Percentiles rank a stretch among this genome's conserved stretches.
phyloP scores from a whole-genome alignment of 495 filamentous ascomycete genomes.

The Penicillium parvum region DNA sequence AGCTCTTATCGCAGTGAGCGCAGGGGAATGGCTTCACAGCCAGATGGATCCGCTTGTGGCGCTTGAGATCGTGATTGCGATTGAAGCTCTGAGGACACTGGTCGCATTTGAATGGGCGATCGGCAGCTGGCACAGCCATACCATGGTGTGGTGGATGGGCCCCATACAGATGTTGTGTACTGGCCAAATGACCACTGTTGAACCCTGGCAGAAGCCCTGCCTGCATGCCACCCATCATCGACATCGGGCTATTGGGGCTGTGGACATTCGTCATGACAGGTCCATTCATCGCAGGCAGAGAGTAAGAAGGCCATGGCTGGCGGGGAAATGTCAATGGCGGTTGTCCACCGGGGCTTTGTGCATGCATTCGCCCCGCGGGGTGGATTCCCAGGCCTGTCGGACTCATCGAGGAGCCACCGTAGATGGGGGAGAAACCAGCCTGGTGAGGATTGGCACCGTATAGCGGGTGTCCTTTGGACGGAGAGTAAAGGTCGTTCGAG shows the following conservation, averaged over 20 bases:
- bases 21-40: constrained; percentile 96
- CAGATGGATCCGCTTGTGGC: constrained; percentile 92
- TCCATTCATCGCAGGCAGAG: constrained; percentile 56
- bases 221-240: constrained; percentile 62
- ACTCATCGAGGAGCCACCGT: constrained; percentile 53
- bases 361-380: constrained; percentile 52
- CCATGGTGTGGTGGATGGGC: constrained; percentile 42
- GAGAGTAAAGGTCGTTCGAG: constrained; percentile 57
- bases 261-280: constrained; percentile 77
- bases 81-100: constrained; percentile 92
- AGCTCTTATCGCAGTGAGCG: constrained; percentile 89
- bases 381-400: constrained; percentile 58
- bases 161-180: constrained; percentile 53
- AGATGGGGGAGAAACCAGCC: constrained; percentile 49
- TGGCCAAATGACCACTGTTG: constrained; percentile 55
- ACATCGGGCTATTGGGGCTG: constrained; percentile 63
- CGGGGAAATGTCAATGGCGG: constrained; percentile 42
- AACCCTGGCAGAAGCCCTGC: constrained; percentile 44
- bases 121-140: constrained; percentile 51
- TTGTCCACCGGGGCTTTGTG: constrained; percentile 47
- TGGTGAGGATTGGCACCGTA: constrained; percentile 61
- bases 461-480: constrained; percentile 53
- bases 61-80: constrained; percentile 92
- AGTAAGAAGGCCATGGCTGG: constrained; percentile 54
- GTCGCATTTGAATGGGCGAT: constrained; percentile 93